Evolutionary conservation across 2,329 filamentous ascomycete species (phyloP), one percentile per base, ranked within the genome.

Genomic region (Hypomyces perniciosus): DNA sequence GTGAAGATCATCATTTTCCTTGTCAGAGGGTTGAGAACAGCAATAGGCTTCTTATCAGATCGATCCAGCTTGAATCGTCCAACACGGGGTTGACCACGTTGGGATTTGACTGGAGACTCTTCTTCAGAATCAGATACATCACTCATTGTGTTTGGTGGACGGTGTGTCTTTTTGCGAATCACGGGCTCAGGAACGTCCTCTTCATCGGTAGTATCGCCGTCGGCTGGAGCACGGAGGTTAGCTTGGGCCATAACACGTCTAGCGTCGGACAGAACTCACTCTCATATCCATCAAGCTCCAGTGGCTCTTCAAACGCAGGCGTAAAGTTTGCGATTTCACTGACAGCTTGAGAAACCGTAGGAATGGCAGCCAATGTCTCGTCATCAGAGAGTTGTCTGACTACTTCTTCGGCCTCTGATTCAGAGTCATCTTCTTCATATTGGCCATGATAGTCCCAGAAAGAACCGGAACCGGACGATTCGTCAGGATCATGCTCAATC

Each of bases 401-500:
- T 20, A 72, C 63, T 41, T 69, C 66, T 34, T 76, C 72, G 8
- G 72, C 67, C 41, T 78, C 75, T 1, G 68, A 72, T 41, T 78
- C 75, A 1, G 68, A 72, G 33, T 71, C 68, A 10, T 59, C 62
- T 54, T 68, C 68, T 52, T 61, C 66, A 45, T 74, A 72, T 27
- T 76, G 72, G 52, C 77, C 74, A 50, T 74, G 70, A 56, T 78
- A 80, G 61, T 86, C 83, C 83, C 83, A 86, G 60, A 80, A 85
- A 1, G 80, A 82, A 38, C 73, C 73, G 26, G 76, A 80, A 52
- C 75, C 75, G 4, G 76, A 82, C 0, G 76, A 78, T 54, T 81
- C 78, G 46, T 80, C 74, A n/a, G 72, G 71, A 56, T 88, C 83
- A 56, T 80, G 77, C 63, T 90, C 86, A 56, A 91, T 85, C 69